Evolutionary conservation across 805 yeast genomes (phyloP), one percentile per base, ranked within the genome.

Genomic region (Vanderwaltozyma polyspora): DNA sequence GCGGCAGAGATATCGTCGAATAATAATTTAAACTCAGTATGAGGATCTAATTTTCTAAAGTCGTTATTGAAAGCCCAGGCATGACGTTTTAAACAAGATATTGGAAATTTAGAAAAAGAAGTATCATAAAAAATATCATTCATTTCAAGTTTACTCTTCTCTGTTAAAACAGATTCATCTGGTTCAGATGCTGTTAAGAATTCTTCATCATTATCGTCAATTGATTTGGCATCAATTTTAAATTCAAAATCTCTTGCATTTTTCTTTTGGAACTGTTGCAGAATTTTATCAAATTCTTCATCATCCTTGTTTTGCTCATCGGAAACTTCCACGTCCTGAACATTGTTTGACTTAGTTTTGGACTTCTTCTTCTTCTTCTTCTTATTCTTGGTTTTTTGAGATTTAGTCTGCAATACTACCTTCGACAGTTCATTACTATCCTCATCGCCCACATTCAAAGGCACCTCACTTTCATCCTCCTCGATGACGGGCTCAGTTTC

Each of bases 1-100:
- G 76, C 80, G 6, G 67, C 51, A 1, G 86, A 75, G 12, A 82
- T 55, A 45, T 76, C 76, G 11, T 89, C 93, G 58, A 84, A 81
- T 33, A 84, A 58, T 39, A 67, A 63, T 37, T 70, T 70, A 47
- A 79, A 76, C 50, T 84, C 94, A 27, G 70, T 69, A 46, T 84
- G 93, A 1, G 89, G 80, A 50, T 83, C 89, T 29, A 84, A 60
- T 37, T 68, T 68, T 4, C 67, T 55, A 37, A 53, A 45, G 38
- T 55, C 59, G 8, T 35, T 33, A 21, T 43, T 41, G 23, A 49
- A 50, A 10, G 36, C 36, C 36, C 36, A 34, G 2, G 13, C 12
- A 25, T 29, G 26, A 29, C 33, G 36, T 23, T 41, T 40, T 24
- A 47, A 36, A 19, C 24, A 28, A 9, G 34, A 23, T 6, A 38